These are phyloP conservation scores for Teunomyces kruisii DNA, from an alignment of 805 yeast species.

Conservation along the genomic window DNA sequence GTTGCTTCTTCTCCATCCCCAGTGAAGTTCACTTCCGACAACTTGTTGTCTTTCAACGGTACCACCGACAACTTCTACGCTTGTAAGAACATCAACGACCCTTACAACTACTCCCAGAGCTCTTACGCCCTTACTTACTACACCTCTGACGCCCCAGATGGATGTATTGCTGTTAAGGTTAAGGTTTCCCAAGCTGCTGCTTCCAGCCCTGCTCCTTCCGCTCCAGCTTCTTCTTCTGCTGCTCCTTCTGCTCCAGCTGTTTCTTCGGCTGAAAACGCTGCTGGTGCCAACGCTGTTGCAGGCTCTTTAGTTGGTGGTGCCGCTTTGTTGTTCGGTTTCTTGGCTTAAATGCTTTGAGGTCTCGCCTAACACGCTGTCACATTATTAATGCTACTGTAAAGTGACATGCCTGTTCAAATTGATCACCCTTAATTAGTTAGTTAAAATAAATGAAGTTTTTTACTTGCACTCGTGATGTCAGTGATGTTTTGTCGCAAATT, in stretches of 20 bases:
- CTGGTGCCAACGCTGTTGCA: conserved; percentile 7
- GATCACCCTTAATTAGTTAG: too few species aligned
- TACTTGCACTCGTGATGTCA: too few species aligned
- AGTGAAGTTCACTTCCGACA: conserved; percentile 15
- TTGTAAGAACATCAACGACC: conserved; percentile 44
- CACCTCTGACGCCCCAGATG: conserved; percentile 28
- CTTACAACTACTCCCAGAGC: conserved; percentile 36
- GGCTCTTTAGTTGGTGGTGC: conserved; percentile 6
- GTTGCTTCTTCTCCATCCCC: conserved; percentile 9
- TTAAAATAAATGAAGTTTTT: too few species aligned
- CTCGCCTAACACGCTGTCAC: too few species aligned
- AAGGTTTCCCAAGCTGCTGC: conserved; percentile 2
- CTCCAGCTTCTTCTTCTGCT: conserved; percentile 4
- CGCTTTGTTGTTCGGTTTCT: neutral
- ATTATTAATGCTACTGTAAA: too few species aligned
- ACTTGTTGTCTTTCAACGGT: conserved; percentile 28
- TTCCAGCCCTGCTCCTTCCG: neutral
- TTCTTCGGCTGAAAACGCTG: conserved; percentile 9
- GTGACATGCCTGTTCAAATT: too few species aligned
- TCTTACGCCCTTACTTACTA: conserved; percentile 16
- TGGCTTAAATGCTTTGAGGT: neutral
- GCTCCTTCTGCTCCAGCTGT: conserved; percentile 8
- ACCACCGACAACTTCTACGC: conserved; percentile 34
- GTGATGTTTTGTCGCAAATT: too few species aligned
- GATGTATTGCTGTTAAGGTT: conserved; percentile 17